Conservation (phyloP, 2,329 filamentous ascomycete species). For the Aulographum hederae region DNA sequence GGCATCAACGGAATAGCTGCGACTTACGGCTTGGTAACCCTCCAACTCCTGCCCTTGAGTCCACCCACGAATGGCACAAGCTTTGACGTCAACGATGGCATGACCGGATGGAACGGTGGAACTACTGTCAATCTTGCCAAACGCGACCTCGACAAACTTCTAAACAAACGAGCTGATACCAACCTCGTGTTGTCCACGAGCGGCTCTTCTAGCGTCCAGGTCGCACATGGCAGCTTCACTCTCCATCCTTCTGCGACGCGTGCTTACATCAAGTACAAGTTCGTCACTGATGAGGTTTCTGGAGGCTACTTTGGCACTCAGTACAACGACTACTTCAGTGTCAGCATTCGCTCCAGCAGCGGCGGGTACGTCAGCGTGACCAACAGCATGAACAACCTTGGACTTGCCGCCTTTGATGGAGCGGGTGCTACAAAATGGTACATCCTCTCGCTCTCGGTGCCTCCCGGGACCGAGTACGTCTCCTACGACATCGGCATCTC, state of each 20-base stretch:
- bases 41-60: no score
- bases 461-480: constrained; percentile 4
- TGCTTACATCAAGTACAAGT: constrained; percentile 4
- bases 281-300: constrained; percentile 4
- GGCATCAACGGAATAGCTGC: no score
- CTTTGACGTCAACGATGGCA: no score
- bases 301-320: constrained; percentile 5
- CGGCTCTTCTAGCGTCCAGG: constrained; percentile 3
- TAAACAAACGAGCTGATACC: no score
- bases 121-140: no score
- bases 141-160: no score
- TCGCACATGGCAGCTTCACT: constrained; percentile 3
- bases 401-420: constrained; percentile 6
- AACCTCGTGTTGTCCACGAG: no score
- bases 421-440: constrained; percentile 5
- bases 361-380: constrained; percentile 5
- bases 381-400: constrained; percentile 7
- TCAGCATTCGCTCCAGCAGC: constrained; percentile 6
- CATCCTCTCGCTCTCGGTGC: constrained; percentile 5
- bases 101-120: no score
- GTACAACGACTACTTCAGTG: constrained; percentile 7
- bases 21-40: no score
- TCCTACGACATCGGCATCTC: constrained; percentile 5
- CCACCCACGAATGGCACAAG: no score
- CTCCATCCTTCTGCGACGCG: constrained; percentile 1